Percentiles rank a stretch among this genome's conserved stretches.
phyloP scores from a whole-genome alignment of 352 stramenopile genomes.

The Globisporangium apiculatum region DNA sequence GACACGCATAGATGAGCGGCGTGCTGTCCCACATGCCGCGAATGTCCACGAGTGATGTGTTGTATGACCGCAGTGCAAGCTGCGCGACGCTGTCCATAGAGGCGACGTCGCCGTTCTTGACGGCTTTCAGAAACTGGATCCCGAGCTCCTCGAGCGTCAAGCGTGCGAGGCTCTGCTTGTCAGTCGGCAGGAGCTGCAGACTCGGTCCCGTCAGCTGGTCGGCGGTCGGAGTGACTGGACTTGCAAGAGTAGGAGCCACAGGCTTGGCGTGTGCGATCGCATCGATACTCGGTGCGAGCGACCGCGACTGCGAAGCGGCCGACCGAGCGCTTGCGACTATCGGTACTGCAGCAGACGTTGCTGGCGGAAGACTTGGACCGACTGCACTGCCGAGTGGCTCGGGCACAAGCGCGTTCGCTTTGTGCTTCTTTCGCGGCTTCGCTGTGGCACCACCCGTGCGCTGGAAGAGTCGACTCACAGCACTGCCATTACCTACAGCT shows the following conservation, averaged over 20 bases:
- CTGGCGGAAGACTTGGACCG: neutral
- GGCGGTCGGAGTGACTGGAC: too few relatives aligned
- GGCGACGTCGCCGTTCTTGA: slow-evolving; percentile 46
- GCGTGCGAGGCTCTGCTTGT: slow-evolving; percentile 12
- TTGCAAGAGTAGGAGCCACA: too few relatives aligned
- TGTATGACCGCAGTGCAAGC: slow-evolving; percentile 3
- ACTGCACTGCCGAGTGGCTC: slow-evolving; percentile 14
- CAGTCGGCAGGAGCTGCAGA: slow-evolving; percentile 1
- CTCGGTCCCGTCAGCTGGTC: slow-evolving; percentile 1
- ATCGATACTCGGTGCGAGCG: neutral
- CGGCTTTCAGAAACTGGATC: slow-evolving; percentile 58
- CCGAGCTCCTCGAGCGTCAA: slow-evolving; percentile 37
- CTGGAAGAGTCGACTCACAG: slow-evolving; percentile 4
- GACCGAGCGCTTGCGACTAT: neutral
- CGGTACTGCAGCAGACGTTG: too few relatives aligned
- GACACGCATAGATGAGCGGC: slow-evolving; percentile 64
- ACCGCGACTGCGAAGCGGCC: neutral
- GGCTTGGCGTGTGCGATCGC: slow-evolving; percentile 9
- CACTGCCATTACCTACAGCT: neutral
- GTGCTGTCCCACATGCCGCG: slow-evolving; percentile 83
- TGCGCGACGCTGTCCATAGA: slow-evolving; percentile 20
- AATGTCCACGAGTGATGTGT: slow-evolving; percentile 37
- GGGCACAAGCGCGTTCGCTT: slow-evolving; percentile 30
- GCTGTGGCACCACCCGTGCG: neutral
- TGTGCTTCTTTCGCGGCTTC: slow-evolving; percentile 14